Base-by-base conservation (phyloP, 352 stramenopile genomes). In the Phytophthora macrochlamydospora region DNA sequence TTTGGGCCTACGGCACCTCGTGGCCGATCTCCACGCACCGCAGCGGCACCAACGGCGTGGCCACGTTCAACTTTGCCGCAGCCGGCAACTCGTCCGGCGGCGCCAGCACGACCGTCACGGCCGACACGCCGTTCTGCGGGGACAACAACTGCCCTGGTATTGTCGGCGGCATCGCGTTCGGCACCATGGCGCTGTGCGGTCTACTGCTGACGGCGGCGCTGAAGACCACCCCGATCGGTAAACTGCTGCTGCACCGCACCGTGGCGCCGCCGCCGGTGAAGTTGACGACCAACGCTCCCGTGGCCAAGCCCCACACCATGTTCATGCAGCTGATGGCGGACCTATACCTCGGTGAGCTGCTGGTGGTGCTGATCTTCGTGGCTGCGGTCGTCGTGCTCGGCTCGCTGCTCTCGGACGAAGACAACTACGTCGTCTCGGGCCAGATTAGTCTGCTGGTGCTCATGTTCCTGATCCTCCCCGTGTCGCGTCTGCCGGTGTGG, bases 381-480 rank as follows among this genome's bases (percentile, higher is more conserved):
- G 79, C 56, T 18, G 76, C 79, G 0, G 53, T 92, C 13, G 55
- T 85, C 12, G 73, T 77, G 35, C 60, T 88, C 1, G 69, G 88
- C 7, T 59, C 71, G 18, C 18, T 85, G 56, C 71, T 83, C 57
- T 65, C 56, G 0, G 51, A 85, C 37, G 59, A 70, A 32, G 57
- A 76, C 0, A 56, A 71, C n/a, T 71, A 80, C 18, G 68, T 85
- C 32, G 73, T 66, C 4, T 82, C 80, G 5, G 87, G 87, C 33
- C 81, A 90, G 37, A 71, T 91, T 7, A 70, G 71, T 32, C 58
- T 95, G 18, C 57, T 92, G n/a, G 76, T 85, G 13, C 65, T 95
- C 50, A 91, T 93, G 83, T 93, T 95, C 56, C 56, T 95, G 55
- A 79, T 95, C 32, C 69, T 95, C 2, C 87, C 87, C 0, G 75